Evolutionary conservation across 1,139 yeast species (phyloP).

Genomic region (Barnettozyma hawaiiensis): DNA sequence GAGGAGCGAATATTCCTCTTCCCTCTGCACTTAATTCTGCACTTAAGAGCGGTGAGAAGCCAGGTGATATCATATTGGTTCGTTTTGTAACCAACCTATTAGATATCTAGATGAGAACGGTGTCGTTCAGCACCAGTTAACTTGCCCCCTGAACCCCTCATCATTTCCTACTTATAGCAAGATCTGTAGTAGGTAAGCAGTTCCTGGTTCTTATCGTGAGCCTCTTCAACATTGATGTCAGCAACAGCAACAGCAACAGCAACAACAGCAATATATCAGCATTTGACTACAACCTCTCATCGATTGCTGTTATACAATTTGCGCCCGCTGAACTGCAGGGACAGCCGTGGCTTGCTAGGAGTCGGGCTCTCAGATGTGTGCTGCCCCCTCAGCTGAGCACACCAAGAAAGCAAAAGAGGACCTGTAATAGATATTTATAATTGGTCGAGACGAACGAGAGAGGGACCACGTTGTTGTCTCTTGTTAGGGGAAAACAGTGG

Average conservation of each 20-base stretch:
- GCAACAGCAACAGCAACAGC: neutral
- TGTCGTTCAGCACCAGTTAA: conserved; percentile 58
- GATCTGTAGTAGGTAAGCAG: conserved; percentile 47
- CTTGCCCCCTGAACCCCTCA: no score
- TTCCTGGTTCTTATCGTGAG: conserved; percentile 45
- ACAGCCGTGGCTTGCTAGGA: no score
- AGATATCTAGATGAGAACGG: conserved; percentile 60
- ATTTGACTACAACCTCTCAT: no score
- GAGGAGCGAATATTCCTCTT: conserved; percentile 36
- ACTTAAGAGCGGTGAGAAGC: no score
- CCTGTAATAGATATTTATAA: no score
- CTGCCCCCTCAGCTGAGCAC: no score
- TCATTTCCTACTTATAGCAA: conserved; percentile 42
- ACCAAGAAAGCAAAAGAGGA: no score
- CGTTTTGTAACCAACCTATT: conserved; percentile 71
- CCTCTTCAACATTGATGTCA: conserved; percentile 45
- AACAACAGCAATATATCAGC: no score
- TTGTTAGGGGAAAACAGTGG: no score
- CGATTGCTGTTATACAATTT: conserved; percentile 2
- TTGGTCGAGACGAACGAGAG: no score
- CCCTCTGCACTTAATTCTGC: conserved; percentile 25
- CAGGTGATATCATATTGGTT: conserved; percentile 79
- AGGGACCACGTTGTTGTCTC: no score
- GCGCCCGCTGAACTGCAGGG: conserved; percentile 19
- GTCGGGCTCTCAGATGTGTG: no score